These are phyloP conservation scores for Torrubiellomyces zombiae DNA, from an alignment of 2,329 filamentous ascomycete genomes.

Conservation along the genomic window DNA sequence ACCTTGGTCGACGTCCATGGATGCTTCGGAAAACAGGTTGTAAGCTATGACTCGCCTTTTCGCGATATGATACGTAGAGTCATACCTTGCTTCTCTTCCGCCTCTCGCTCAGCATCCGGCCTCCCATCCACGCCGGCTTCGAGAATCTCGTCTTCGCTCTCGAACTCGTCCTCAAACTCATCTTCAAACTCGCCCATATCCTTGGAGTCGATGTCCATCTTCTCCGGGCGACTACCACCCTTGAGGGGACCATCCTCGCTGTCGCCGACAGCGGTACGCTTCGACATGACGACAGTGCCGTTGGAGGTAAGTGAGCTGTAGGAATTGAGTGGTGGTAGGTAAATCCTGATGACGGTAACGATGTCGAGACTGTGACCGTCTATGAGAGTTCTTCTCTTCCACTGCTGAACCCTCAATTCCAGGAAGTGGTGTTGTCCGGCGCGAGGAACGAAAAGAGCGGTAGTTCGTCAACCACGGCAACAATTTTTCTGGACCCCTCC, in stretches of 20 bases:
- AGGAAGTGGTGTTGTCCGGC: too few relatives aligned
- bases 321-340: too few relatives aligned
- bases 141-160: constrained; percentile 77
- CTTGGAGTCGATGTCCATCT: constrained; percentile 48
- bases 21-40: too few relatives aligned
- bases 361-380: too few relatives aligned
- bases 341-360: too few relatives aligned
- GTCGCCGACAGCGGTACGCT: constrained; percentile 36
- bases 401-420: too few relatives aligned
- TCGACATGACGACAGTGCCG: constrained; percentile 32
- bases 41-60: neutral
- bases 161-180: constrained; percentile 84
- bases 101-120: constrained; percentile 82
- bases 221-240: constrained; percentile 42
- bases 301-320: neutral
- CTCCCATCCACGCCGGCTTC: constrained; percentile 88
- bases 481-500: constrained; percentile 5
- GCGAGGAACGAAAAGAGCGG: too few relatives aligned
- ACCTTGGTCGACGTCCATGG: constrained; percentile 86
- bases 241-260: constrained; percentile 36
- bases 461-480: neutral
- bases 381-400: too few relatives aligned
- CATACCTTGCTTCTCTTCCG: constrained; percentile 58
- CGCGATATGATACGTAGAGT: neutral
- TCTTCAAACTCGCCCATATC: constrained; percentile 80